Percentiles rank a stretch among this genome's conserved stretches.
phyloP scores from a whole-genome alignment of 805 yeast genomes.

The Alloascoidea hylecoeti region DNA sequence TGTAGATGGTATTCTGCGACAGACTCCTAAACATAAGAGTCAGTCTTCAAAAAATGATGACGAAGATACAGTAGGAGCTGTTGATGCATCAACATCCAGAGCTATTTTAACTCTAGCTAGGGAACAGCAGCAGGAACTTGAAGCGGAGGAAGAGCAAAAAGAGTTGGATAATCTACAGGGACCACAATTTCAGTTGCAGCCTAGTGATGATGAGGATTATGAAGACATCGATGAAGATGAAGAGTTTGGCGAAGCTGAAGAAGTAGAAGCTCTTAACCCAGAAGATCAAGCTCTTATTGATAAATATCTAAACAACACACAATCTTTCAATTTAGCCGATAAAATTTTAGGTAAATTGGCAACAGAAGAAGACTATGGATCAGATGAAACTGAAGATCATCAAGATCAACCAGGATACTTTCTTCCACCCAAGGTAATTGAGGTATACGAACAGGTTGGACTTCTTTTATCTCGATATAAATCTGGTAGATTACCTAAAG shows the following conservation, averaged over 20 bases:
- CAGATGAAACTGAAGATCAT: constrained; percentile 28
- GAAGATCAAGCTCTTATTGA: constrained; percentile 80
- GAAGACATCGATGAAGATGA: constrained; percentile 28
- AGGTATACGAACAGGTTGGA: constrained; percentile 88
- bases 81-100: constrained; percentile 75
- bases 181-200: constrained; percentile 12
- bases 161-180: constrained; percentile 8
- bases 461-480: constrained; percentile 76
- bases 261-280: constrained; percentile 58
- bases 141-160: constrained; percentile 39
- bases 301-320: constrained; percentile 30
- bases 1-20: constrained; percentile 56
- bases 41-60: constrained; percentile 24
- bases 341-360: constrained; percentile 83
- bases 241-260: constrained; percentile 26
- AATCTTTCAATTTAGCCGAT: constrained; percentile 49
- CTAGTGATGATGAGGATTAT: constrained; percentile 11
- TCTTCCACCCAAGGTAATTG: constrained; percentile 91
- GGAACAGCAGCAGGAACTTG: constrained; percentile 87
- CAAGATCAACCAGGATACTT: constrained; percentile 40
- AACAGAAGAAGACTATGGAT: constrained; percentile 40
- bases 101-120: constrained; percentile 80
- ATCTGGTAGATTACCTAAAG: constrained; percentile 93
- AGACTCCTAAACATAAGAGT: constrained; percentile 17
- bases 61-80: constrained; percentile 41